Conservation (phyloP, 805 yeast genomes). For the Clavispora santaluciae region DNA sequence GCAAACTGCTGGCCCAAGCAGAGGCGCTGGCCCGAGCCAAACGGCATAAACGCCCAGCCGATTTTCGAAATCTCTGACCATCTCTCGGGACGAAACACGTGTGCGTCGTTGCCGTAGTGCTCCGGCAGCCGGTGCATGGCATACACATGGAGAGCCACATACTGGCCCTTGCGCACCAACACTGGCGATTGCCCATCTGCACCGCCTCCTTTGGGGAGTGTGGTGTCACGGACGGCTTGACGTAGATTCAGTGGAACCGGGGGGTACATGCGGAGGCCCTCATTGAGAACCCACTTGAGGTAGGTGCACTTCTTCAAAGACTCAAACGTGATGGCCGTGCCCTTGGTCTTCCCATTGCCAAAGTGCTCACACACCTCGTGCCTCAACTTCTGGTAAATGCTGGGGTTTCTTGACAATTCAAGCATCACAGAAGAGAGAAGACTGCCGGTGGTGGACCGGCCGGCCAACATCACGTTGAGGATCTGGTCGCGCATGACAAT, state of each 20-base stretch:
- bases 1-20: conserved; percentile 16
- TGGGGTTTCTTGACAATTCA: conserved; percentile 30
- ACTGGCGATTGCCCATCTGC: conserved; percentile 30
- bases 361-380: conserved; percentile 23
- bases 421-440: conserved; percentile 25
- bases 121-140: conserved; percentile 9
- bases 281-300: conserved; percentile 43
- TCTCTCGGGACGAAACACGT: conserved; percentile 12
- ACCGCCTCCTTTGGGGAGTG: conserved; percentile 50
- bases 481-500: conserved; percentile 10
- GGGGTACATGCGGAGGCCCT: conserved; percentile 46
- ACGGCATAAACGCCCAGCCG: conserved; percentile 11
- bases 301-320: conserved; percentile 42
- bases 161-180: conserved; percentile 13
- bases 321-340: conserved; percentile 38
- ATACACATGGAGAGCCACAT: conserved; percentile 10
- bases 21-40: conserved; percentile 12
- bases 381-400: conserved; percentile 24
- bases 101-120: conserved; percentile 11
- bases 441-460: conserved; percentile 34
- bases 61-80: conserved; percentile 8
- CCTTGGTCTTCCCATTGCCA: conserved; percentile 8
- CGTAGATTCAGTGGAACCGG: conserved; percentile 48
- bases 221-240: conserved; percentile 40
- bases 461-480: conserved; percentile 21